These are phyloP conservation scores for Coleophoma cylindrospora DNA, from an alignment of 2,329 filamentous ascomycete genomes.

Conservation along the genomic window DNA sequence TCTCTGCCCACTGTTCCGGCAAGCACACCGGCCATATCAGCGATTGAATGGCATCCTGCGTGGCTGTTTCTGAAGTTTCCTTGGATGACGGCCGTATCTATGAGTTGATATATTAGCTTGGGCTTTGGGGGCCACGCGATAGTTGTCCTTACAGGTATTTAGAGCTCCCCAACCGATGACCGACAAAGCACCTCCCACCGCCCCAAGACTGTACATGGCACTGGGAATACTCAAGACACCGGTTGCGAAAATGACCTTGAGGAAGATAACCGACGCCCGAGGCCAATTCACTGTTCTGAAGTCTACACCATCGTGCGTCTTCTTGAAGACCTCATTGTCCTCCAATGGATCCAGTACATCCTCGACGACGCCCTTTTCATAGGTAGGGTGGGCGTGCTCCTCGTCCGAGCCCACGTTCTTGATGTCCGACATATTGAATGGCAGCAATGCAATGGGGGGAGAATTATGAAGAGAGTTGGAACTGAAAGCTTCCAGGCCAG, in stretches of 20 bases:
- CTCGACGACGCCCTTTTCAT: slow-evolving; percentile 13
- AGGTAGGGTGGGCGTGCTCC: slow-evolving; percentile 10
- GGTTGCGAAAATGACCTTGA: slow-evolving; percentile 37
- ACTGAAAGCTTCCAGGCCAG: no score
- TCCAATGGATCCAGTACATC: slow-evolving; percentile 16
- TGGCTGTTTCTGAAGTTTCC: slow-evolving; percentile 46
- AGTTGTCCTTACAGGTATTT: slow-evolving; percentile 22
- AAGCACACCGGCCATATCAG: slow-evolving; percentile 53
- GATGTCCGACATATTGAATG: slow-evolving; percentile 13
- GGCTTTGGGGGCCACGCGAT: background rate
- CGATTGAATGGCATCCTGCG: slow-evolving; percentile 45
- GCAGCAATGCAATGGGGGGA: no score
- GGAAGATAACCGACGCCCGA: slow-evolving; percentile 41
- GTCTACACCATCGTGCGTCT: slow-evolving; percentile 35
- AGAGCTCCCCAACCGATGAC: slow-evolving; percentile 32
- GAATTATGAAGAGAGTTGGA: no score
- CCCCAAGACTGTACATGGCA: slow-evolving; percentile 36
- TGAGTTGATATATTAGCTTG: background rate
- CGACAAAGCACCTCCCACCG: slow-evolving; percentile 36
- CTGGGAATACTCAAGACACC: slow-evolving; percentile 37
- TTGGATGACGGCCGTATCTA: slow-evolving; percentile 38
- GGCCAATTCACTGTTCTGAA: slow-evolving; percentile 44
- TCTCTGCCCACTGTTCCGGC: slow-evolving; percentile 47
- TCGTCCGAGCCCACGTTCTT: slow-evolving; percentile 12
- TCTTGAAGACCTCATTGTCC: slow-evolving; percentile 39